Conservation (phyloP, 306 rosid genomes). For the Citrullus amarus region DNA sequence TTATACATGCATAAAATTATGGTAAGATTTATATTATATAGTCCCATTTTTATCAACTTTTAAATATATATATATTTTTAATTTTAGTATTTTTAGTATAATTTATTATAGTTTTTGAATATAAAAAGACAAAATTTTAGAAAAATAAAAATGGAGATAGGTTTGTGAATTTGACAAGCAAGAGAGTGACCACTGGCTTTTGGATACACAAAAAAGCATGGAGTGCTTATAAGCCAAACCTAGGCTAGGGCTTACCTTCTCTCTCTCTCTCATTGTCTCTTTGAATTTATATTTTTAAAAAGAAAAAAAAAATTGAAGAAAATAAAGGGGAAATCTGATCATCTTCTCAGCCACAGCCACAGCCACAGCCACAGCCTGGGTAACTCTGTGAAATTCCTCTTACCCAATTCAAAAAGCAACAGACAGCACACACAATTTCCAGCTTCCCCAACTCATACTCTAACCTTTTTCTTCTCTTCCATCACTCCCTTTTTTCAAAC, state of each 20-base stretch:
- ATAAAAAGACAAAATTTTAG: too few relatives aligned
- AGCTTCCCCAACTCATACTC: conserved; percentile 15
- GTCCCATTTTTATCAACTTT: too few relatives aligned
- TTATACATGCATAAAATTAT: too few relatives aligned
- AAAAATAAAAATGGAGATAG: not conserved
- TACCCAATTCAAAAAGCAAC: conserved; percentile 8
- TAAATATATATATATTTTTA: too few relatives aligned
- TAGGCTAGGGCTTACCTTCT: not conserved
- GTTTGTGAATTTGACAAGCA: not conserved
- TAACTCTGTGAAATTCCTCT: conserved; percentile 10
- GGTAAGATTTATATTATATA: not conserved
- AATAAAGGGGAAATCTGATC: not conserved
- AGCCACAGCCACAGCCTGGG: conserved; percentile 17
- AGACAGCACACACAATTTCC: conserved; percentile 13
- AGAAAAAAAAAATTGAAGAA: not conserved
- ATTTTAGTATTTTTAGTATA: too few relatives aligned
- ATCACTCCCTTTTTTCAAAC: not conserved
- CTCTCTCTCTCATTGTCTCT: not conserved
- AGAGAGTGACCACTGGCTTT: conserved; percentile 8
- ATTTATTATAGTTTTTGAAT: too few relatives aligned
- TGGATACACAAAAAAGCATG: not conserved
- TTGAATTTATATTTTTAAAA: not conserved
- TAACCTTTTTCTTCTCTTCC: not conserved
- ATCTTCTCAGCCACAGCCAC: conserved; percentile 9
- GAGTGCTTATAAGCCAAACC: not conserved